A percentile compares a stretch with the other conserved stretches of the same genome.
Evolutionary conservation across 805 yeast species (phyloP).

Genomic region (Vanderwaltozyma verrucispora): DNA sequence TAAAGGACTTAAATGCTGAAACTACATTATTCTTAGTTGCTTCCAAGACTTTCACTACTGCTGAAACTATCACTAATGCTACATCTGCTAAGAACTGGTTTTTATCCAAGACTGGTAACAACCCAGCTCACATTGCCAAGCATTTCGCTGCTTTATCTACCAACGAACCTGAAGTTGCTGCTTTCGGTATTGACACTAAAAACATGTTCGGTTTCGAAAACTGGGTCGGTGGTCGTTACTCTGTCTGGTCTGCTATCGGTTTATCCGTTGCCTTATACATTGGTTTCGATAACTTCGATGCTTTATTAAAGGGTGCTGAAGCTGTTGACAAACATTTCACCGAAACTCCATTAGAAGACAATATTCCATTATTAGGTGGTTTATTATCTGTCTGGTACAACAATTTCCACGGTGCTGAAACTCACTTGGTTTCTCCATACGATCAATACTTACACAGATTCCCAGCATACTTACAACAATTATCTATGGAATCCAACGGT

Average conservation of each 20-base stretch:
- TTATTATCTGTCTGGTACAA: constrained; percentile 95
- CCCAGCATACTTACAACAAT: constrained; percentile 98
- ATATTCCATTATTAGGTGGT: constrained; percentile 92
- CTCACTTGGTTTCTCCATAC: constrained; percentile 96
- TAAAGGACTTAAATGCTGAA: constrained; percentile 72
- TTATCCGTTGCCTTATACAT: constrained; percentile 89
- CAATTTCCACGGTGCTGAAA: constrained; percentile 96
- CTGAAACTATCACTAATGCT: constrained; percentile 96
- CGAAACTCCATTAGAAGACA: constrained; percentile 74
- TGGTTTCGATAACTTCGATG: constrained; percentile 90
- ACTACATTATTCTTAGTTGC: constrained; percentile 89
- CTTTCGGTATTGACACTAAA: constrained; percentile 93
- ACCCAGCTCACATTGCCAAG: constrained; percentile 72
- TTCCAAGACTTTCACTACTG: constrained; percentile 97
- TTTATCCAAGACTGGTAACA: constrained; percentile 50
- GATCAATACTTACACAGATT: constrained; percentile 98
- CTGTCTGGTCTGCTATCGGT: constrained; percentile 99
- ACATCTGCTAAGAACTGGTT: constrained; percentile 94
- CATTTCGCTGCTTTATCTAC: constrained; percentile 97
- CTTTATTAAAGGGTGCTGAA: constrained; percentile 94
- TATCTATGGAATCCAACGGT: constrained; percentile 99
- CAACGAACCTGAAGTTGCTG: constrained; percentile 79
- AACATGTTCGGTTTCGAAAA: constrained; percentile 98
- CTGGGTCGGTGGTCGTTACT: constrained; percentile 99
- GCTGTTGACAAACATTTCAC: constrained; percentile 89